Evolutionary conservation across 2,329 filamentous ascomycete species (phyloP).

Genomic region (Aspergillus quadrilineatus): DNA sequence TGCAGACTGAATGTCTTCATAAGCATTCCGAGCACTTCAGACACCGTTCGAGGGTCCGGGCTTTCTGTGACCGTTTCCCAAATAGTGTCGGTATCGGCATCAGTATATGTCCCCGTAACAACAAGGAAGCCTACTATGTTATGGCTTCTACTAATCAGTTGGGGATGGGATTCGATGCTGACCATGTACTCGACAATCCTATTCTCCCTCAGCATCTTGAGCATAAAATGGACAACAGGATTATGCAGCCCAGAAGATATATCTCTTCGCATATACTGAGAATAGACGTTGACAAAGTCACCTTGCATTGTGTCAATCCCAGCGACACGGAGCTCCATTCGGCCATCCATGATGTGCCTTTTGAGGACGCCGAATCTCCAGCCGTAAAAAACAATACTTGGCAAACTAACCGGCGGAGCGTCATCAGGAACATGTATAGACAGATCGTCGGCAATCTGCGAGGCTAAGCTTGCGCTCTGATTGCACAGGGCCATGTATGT

Average conservation of each 20-base stretch:
- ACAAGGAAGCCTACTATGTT: slow-evolving; percentile 87
- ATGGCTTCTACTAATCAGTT: slow-evolving; percentile 75
- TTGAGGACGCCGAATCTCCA: slow-evolving; percentile 71
- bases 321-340: slow-evolving; percentile 85
- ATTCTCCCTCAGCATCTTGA: slow-evolving; percentile 66
- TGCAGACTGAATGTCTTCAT: slow-evolving; percentile 49
- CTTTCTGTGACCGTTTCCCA: slow-evolving; percentile 81
- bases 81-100: slow-evolving; percentile 71
- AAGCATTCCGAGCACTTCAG: slow-evolving; percentile 73
- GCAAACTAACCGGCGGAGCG: slow-evolving; percentile 27
- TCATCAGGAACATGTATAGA: slow-evolving; percentile 35
- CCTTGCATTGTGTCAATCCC: slow-evolving; percentile 72
- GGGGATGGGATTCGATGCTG: slow-evolving; percentile 86
- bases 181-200: slow-evolving; percentile 83
- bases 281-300: slow-evolving; percentile 68
- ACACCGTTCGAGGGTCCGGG: slow-evolving; percentile 79
- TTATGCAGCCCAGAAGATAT: slow-evolving; percentile 44
- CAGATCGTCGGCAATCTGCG: slow-evolving; percentile 37
- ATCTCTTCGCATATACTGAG: slow-evolving; percentile 51
- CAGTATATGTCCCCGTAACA: slow-evolving; percentile 71
- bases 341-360: slow-evolving; percentile 74
- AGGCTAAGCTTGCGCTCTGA: slow-evolving; percentile 32
- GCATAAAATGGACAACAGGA: slow-evolving; percentile 65
- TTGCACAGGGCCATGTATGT: slow-evolving; percentile 33
- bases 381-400: slow-evolving; percentile 44